Evolutionary conservation across 495 filamentous ascomycete species (phyloP).

Genomic region (Hamigera avellanea): DNA sequence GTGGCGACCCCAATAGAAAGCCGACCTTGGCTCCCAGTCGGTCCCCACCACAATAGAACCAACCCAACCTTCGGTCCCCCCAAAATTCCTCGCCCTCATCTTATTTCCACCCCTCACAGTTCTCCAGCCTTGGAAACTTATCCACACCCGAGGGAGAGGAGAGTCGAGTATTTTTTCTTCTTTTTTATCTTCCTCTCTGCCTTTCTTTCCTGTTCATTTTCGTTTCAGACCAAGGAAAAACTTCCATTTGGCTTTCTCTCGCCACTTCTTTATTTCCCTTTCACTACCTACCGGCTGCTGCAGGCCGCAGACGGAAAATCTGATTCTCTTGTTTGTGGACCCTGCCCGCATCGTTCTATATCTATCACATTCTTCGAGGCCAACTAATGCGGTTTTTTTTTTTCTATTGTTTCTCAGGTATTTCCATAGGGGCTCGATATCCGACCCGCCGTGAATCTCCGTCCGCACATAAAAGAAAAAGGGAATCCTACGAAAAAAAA

Average conservation of each 20-base stretch:
- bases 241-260: conserved; percentile 8
- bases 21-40: conserved; percentile 2
- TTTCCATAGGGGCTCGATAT: too few relatives aligned
- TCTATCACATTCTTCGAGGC: too few relatives aligned
- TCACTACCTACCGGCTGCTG: conserved; percentile 4
- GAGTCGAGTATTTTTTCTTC: background rate
- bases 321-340: background rate
- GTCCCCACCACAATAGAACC: conserved; percentile 15
- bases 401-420: too few relatives aligned
- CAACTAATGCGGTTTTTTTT: too few relatives aligned
- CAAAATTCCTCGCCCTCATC: background rate
- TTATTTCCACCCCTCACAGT: background rate
- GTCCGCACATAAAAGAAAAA: too few relatives aligned
- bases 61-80: conserved; percentile 14
- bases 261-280: conserved; percentile 6
- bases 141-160: conserved; percentile 9
- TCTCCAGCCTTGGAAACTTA: conserved; percentile 2
- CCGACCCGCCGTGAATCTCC: too few relatives aligned
- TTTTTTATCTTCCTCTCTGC: conserved; percentile 3
- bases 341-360: background rate
- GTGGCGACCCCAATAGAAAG: too few relatives aligned
- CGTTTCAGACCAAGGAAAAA: conserved; percentile 1
- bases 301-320: background rate
- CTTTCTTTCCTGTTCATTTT: conserved; percentile 10
- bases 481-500: too few relatives aligned